A percentile compares a stretch with the other conserved stretches of the same genome.
phyloP scores from a whole-genome alignment of 495 filamentous ascomycete genomes.

The Penicillium psychrofluorescens region DNA sequence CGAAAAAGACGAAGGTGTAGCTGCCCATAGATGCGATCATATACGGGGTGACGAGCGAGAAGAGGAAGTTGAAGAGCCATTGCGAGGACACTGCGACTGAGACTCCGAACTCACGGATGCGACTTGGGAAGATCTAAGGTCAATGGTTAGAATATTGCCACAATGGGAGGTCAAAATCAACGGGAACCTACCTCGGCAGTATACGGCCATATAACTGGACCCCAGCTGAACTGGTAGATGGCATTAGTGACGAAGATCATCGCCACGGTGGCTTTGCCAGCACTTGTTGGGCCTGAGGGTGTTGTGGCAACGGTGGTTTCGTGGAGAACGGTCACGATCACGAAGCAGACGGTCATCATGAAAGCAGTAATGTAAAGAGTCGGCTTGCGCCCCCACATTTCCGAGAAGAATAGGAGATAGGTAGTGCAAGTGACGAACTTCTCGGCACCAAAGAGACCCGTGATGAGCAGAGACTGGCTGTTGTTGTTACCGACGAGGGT shows the following conservation, averaged over 20 bases:
- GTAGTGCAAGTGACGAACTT: slow-evolving; percentile 39
- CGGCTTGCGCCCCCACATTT: slow-evolving; percentile 47
- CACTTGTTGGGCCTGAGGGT: slow-evolving; percentile 12
- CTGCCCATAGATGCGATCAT: slow-evolving; percentile 38
- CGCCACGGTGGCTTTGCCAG: slow-evolving; percentile 38
- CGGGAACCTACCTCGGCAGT: slow-evolving; percentile 24
- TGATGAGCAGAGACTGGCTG: slow-evolving; percentile 33
- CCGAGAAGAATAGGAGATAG: slow-evolving; percentile 45
- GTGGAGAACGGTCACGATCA: slow-evolving; percentile 39
- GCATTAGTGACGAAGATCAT: slow-evolving; percentile 43
- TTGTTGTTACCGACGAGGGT: slow-evolving; percentile 34
- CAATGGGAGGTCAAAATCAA: neutral
- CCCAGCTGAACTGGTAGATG: slow-evolving; percentile 44
- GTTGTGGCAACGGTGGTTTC: slow-evolving; percentile 11
- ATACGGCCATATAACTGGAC: slow-evolving; percentile 45
- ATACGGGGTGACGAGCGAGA: slow-evolving; percentile 42
- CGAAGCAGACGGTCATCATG: slow-evolving; percentile 38
- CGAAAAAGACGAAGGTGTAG: slow-evolving; percentile 44
- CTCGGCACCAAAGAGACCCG: slow-evolving; percentile 43
- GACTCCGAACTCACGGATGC: slow-evolving; percentile 39
- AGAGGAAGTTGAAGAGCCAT: slow-evolving; percentile 46
- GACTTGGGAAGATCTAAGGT: slow-evolving; percentile 37
- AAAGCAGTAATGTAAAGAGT: slow-evolving; percentile 46
- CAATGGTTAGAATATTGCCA: neutral
- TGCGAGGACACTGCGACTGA: slow-evolving; percentile 35